Evolutionary conservation across 2,329 filamentous ascomycete genomes (phyloP).

Genomic region (Exophiala sp.): DNA sequence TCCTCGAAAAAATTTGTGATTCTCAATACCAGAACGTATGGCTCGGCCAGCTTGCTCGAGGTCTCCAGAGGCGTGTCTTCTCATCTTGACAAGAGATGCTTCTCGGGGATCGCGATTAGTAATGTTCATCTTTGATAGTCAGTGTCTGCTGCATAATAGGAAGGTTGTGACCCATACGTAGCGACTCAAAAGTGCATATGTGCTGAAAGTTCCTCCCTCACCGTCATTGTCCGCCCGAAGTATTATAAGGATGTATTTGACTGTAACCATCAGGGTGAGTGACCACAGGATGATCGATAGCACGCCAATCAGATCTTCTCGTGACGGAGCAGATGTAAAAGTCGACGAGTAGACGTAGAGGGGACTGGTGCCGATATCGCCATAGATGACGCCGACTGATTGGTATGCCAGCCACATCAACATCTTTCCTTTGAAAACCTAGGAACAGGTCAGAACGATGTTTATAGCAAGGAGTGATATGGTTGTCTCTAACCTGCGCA

Average conservation of each 20-base stretch:
- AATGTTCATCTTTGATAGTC: conserved; percentile 39
- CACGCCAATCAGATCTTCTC: conserved; percentile 51
- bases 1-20: conserved; percentile 43
- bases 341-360: conserved; percentile 57
- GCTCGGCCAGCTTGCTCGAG: conserved; percentile 42
- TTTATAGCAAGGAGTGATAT: not conserved
- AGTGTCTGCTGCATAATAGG: not conserved
- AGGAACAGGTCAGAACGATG: not conserved
- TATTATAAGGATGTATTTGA: conserved; percentile 56
- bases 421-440: conserved; percentile 32
- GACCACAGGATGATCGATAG: conserved; percentile 56
- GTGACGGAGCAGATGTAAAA: conserved; percentile 44
- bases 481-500: conserved; percentile 15
- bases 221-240: conserved; percentile 55
- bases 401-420: conserved; percentile 50
- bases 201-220: conserved; percentile 56
- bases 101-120: conserved; percentile 51
- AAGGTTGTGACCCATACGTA: conserved; percentile 35
- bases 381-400: conserved; percentile 56
- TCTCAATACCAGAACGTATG: conserved; percentile 47
- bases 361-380: conserved; percentile 58
- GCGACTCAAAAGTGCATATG: conserved; percentile 51
- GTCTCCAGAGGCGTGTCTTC: conserved; percentile 45
- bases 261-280: conserved; percentile 54
- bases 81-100: conserved; percentile 45